Evolutionary conservation across 1,284 basidiomycete species (phyloP).

Genomic region (Vanrija sp.): DNA sequence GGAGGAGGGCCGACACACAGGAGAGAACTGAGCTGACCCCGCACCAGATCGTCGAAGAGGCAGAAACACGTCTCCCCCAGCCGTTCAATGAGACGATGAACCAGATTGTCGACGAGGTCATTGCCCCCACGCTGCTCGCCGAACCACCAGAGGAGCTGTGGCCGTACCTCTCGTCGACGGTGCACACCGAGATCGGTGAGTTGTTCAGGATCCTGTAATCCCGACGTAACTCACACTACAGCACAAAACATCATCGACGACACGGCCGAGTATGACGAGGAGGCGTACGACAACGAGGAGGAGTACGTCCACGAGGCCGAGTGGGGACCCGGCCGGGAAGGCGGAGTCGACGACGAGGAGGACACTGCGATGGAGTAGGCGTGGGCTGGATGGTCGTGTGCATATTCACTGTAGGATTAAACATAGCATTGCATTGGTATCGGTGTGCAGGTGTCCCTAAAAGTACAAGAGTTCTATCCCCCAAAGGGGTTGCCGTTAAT

Average conservation of each 20-base stretch:
- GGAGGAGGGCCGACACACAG: neutral
- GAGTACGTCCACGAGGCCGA: constrained; percentile 46
- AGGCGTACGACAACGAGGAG: constrained; percentile 31
- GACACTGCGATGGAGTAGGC: constrained; percentile 18
- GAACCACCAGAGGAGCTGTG: constrained; percentile 23
- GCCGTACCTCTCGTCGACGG: constrained; percentile 19
- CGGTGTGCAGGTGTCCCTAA: constrained; percentile 3
- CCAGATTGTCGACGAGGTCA: constrained; percentile 61
- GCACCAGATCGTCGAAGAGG: constrained; percentile 82
- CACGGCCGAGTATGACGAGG: constrained; percentile 32
- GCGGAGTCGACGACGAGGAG: constrained; percentile 38
- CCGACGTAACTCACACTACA: neutral
- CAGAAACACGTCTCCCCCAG: constrained; percentile 66
- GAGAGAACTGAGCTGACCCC: neutral
- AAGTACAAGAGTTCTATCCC: constrained; percentile 17
- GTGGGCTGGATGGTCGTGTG: neutral
- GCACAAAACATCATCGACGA: constrained; percentile 26
- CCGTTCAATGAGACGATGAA: constrained; percentile 60
- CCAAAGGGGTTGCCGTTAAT: constrained; percentile 23
- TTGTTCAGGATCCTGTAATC: neutral
- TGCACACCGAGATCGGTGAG: constrained; percentile 11
- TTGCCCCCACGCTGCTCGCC: constrained; percentile 26
- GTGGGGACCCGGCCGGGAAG: constrained; percentile 40
- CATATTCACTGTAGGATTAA: constrained; percentile 9
- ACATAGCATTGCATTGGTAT: no score